Percentiles rank a stretch among this genome's conserved stretches.
phyloP scores from a whole-genome alignment of 2,329 filamentous ascomycete species.

The Massarina eburnea region DNA sequence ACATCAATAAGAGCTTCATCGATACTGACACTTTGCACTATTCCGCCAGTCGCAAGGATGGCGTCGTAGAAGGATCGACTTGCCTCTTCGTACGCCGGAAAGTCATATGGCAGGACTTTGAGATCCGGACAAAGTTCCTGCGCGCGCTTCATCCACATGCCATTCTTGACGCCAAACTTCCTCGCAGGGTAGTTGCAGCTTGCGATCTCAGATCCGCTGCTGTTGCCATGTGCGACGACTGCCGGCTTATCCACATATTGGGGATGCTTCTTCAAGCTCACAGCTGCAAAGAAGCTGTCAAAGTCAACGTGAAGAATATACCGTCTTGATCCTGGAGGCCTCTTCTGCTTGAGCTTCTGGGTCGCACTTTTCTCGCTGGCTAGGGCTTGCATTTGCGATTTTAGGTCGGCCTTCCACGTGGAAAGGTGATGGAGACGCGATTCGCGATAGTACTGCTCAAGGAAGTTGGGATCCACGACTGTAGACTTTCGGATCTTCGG shows the following conservation, averaged over 20 bases:
- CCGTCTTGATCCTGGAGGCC: constrained; percentile 64
- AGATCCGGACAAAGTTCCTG: constrained; percentile 80
- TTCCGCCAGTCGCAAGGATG: constrained; percentile 75
- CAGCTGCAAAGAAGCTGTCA: constrained; percentile 96
- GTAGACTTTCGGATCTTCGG: constrained; percentile 85
- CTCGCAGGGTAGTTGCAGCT: constrained; percentile 96
- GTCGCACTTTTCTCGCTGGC: constrained; percentile 67
- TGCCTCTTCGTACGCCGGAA: constrained; percentile 89
- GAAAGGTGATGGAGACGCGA: constrained; percentile 93
- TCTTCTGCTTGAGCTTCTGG: constrained; percentile 55
- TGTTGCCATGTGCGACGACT: constrained; percentile 84
- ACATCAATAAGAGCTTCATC: constrained; percentile 92
- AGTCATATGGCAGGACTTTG: constrained; percentile 93
- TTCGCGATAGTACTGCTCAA: constrained; percentile 93
- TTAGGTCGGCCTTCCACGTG: constrained; percentile 94
- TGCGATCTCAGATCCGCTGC: constrained; percentile 88
- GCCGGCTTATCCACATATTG: constrained; percentile 77
- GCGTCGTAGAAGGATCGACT: constrained; percentile 85
- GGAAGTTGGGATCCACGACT: constrained; percentile 87
- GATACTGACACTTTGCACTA: constrained; percentile 94
- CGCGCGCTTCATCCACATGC: constrained; percentile 99
- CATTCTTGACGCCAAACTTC: constrained; percentile 85
- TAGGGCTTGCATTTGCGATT: constrained; percentile 80
- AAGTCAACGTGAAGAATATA: constrained; percentile 98
- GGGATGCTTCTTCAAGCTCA: constrained; percentile 78